Base-by-base conservation (phyloP, 305 asterid genomes). In the Solanum hybrid region DNA sequence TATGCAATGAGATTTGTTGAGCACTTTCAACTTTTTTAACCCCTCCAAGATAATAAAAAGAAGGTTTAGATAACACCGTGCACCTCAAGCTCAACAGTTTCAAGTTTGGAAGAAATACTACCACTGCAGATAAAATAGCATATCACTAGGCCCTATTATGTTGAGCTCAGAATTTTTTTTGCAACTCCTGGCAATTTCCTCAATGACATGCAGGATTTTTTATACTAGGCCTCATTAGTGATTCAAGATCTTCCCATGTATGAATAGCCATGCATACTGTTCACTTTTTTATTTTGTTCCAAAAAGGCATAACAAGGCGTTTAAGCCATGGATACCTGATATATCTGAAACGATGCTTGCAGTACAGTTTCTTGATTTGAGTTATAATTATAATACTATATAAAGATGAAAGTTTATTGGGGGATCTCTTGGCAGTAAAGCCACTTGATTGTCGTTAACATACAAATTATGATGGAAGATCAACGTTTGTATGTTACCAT, bases 71-170 rank as follows among this genome's bases (percentile, higher is more conserved):
- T 79, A 96, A 76, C 79, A 90, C 87, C 0, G 97, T 91, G 92
- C 99, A 95, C 20, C 97, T 94, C 17, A 95, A 91, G 76, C 98
- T 96, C 82, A 94, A 91, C 31, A 95, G 93, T 92, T 96, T 95
- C 78, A 95, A 86, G 92, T 91, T 92, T 4, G 98, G 98, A 75
- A 95, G 93, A 80, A n/a, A 93, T 12, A 79, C 79, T 6, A 91
- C 93, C 1, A 96, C 1, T 46, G 1, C 8, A 5, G 22, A 14
- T 46, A 14, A 46, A 14, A 46, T 14, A 46, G 8, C 22, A 46
- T 46, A 46, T 14, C 64, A 46, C 64, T 5, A 8, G 22, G 8
- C 60, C 22, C 22, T 46, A 46, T 14, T 14, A 46, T 46, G 95
- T 94, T 17, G 95, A 91, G 72, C 98, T 96, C 82, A 92, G 88